Evolutionary conservation across 352 stramenopile species (phyloP).

Genomic region (Plasmopara viticola): DNA sequence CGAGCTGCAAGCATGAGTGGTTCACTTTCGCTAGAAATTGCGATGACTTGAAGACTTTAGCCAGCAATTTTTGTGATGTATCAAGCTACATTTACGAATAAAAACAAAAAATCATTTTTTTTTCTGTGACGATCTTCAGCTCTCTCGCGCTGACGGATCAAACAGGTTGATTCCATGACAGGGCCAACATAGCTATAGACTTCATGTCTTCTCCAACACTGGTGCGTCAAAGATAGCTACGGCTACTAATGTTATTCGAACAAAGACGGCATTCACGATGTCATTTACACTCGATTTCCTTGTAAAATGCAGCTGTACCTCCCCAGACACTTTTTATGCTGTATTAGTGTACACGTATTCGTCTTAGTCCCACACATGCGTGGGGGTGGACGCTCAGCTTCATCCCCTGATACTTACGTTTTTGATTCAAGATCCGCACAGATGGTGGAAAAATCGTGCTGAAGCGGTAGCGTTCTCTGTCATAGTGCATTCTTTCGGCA

Average conservation of each 20-base stretch:
- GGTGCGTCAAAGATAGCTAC: constrained; percentile 19
- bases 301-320: not conserved
- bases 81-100: no score
- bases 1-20: no score
- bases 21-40: no score
- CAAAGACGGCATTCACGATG: constrained; percentile 3
- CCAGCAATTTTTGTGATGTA: no score
- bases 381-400: not conserved
- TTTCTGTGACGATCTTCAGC: no score
- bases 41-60: no score
- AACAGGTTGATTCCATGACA: constrained; percentile 19
- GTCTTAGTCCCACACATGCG: not conserved
- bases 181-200: constrained; percentile 21
- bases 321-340: not conserved
- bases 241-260: not conserved
- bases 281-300: constrained; percentile 6
- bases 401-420: not conserved
- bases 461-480: not conserved
- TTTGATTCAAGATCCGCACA: not conserved
- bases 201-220: constrained; percentile 33
- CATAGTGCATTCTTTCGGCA: not conserved
- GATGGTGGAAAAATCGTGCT: not conserved
- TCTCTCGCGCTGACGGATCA: constrained; percentile 18
- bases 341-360: not conserved
- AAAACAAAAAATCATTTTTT: no score